Base-by-base conservation (phyloP, 257 asterid species). In the Avicennia marina region DNA sequence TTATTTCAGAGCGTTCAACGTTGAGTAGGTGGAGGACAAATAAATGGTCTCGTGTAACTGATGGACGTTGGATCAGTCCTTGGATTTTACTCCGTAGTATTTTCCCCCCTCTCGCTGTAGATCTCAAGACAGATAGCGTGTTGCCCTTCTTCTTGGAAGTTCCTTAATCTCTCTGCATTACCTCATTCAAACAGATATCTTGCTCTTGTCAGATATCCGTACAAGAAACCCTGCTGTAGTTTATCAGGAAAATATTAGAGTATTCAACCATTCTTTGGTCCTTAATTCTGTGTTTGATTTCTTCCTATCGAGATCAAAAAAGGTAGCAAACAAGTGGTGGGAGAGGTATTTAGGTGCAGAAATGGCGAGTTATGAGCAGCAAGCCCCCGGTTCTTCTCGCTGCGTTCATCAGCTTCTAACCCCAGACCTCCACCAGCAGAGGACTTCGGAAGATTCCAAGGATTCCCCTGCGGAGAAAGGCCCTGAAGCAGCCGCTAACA, bases 331-430 rank as follows among this genome's bases (percentile, higher is more conserved):
- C 18, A 47, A 22, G 53, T n/a, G 19, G 53, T 47, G 65, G 53
- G 63, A 56, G n/a, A 5, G 10, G 41, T 7, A 5, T 36, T 5
- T 58, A n/a, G n/a, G n/a, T n/a, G 64, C 26, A 29, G 36, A 8
- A 55, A 76, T 76, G 86, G 78, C 76, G 38, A 74, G 83, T 20
- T 72, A 41, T 53, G 71, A 78, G 13, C 65, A 62, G 2, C 69
- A 36, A n/a, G 51, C 27, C 16, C 24, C 34, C 18, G 60, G 60
- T 6, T 45, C 71, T 6, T 66, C 82, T 48, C 75, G 73, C 56
- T 76, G 58, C 44, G 68, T 72, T 57, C 76, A 69, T 48, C 89
- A 72, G 56, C 70, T 73, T 2, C 69, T 67, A 6, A 34, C 63
- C 1, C 44, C 63, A 8, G 60, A 52, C 3, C 39, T 48, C 31